Percentiles rank a stretch among this genome's conserved stretches.
These are phyloP conservation scores for Penicilliopsis zonata DNA, from an alignment of 495 filamentous ascomycete genomes.

Conservation along the genomic window DNA sequence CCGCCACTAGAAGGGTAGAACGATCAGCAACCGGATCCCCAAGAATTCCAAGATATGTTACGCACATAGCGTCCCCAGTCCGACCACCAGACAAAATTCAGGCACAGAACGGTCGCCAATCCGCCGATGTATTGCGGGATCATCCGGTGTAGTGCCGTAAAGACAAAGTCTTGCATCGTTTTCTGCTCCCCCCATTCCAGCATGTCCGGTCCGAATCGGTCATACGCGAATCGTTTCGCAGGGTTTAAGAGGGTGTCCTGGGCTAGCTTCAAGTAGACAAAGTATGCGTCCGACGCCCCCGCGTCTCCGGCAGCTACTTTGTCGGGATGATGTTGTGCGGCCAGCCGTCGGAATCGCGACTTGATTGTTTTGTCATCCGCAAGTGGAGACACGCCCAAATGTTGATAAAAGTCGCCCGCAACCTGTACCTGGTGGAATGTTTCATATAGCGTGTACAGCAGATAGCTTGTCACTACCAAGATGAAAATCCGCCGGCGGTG, in stretches of 20 bases:
- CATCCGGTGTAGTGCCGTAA: conserved; percentile 44
- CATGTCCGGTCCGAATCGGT: conserved; percentile 77
- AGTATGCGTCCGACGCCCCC: conserved; percentile 45
- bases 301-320: conserved; percentile 39
- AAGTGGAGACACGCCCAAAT: conserved; percentile 52
- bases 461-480: conserved; percentile 67
- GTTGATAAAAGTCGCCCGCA: conserved; percentile 63
- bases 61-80: conserved; percentile 62
- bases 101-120: conserved; percentile 47
- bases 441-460: conserved; percentile 90
- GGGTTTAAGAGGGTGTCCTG: conserved; percentile 75
- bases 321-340: conserved; percentile 80
- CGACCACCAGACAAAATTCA: conserved; percentile 69
- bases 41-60: conserved; percentile 3
- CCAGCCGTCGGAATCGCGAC: conserved; percentile 74
- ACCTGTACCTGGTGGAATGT: conserved; percentile 67
- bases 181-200: conserved; percentile 53
- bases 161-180: conserved; percentile 64
- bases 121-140: conserved; percentile 55
- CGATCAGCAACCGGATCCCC: too few species aligned
- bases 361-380: conserved; percentile 68
- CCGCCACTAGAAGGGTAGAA: conserved; percentile 62
- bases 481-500: conserved; percentile 77
- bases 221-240: conserved; percentile 78
- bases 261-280: conserved; percentile 69